These are phyloP conservation scores for Sergeia podlipaevii DNA, from an alignment of 208 protist genomes.

Conservation along the genomic window DNA sequence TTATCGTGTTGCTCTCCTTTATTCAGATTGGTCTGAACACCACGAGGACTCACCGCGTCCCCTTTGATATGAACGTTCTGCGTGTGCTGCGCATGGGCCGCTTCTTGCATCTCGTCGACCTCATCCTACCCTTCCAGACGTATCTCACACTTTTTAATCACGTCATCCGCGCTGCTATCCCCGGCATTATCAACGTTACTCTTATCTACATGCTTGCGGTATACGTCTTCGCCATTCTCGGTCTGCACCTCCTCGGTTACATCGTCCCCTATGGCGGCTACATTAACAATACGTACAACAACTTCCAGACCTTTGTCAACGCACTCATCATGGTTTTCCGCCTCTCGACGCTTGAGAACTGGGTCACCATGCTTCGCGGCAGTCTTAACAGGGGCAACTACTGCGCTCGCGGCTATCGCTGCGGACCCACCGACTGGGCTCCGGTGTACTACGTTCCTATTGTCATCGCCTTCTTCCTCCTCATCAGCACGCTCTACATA, in stretches of 20 bases:
- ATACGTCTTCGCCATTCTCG: slow-evolving; percentile 89
- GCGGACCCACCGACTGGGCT: slow-evolving; percentile 72
- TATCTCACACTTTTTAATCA: slow-evolving; percentile 63
- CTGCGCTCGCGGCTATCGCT: slow-evolving; percentile 39
- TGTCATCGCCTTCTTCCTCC: slow-evolving; percentile 70
- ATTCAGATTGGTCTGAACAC: slow-evolving; percentile 79
- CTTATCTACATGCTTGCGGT: slow-evolving; percentile 76
- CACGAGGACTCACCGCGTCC: slow-evolving; percentile 38
- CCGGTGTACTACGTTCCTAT: slow-evolving; percentile 84
- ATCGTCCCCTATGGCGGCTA: slow-evolving; percentile 65
- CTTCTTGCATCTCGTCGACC: slow-evolving; percentile 47
- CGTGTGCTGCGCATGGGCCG: slow-evolving; percentile 80
- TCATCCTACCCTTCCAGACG: slow-evolving; percentile 44
- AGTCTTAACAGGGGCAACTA: slow-evolving; percentile 52
- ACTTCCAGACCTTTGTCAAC: slow-evolving; percentile 84
- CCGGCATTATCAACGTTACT: slow-evolving; percentile 72
- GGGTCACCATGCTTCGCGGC: slow-evolving; percentile 77
- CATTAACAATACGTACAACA: slow-evolving; percentile 81
- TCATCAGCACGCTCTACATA: slow-evolving; percentile 80
- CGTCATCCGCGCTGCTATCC: slow-evolving; percentile 58
- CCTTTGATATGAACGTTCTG: slow-evolving; percentile 88
- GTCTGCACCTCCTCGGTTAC: slow-evolving; percentile 86
- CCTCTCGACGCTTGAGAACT: slow-evolving; percentile 85
- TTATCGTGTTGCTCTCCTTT: slow-evolving; percentile 69
- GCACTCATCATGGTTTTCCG: slow-evolving; percentile 87